Percentiles rank a stretch among this genome's conserved stretches.
Evolutionary conservation across 495 filamentous ascomycete species (phyloP).

Genomic region (Aspergillus nanangensis): DNA sequence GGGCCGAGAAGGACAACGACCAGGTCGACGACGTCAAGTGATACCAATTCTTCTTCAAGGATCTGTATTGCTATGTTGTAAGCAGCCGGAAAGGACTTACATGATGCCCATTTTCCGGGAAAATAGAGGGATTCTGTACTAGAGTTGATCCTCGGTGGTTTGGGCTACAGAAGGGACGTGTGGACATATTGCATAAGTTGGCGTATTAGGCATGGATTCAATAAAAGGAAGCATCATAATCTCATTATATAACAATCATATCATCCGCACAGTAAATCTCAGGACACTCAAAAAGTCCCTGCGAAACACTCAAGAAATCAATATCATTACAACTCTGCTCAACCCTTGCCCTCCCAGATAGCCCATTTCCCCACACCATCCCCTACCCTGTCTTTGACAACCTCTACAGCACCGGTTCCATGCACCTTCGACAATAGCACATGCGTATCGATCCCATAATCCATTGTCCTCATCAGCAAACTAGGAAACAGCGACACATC

Average conservation of each 20-base stretch:
- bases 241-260: too few relatives aligned
- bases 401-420: slow-evolving; percentile 26
- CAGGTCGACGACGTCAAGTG: slow-evolving; percentile 3
- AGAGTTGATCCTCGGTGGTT: slow-evolving; percentile 24
- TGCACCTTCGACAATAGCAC: slow-evolving; percentile 30
- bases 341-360: slow-evolving; percentile 17
- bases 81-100: slow-evolving; percentile 3
- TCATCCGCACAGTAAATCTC: too few relatives aligned
- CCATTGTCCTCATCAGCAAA: slow-evolving; percentile 35
- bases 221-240: background rate
- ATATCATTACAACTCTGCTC: too few relatives aligned
- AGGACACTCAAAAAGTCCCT: too few relatives aligned
- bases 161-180: too few relatives aligned
- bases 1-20: slow-evolving; percentile 34
- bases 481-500: slow-evolving; percentile 24
- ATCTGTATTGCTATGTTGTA: slow-evolving; percentile 1
- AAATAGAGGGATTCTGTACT: slow-evolving; percentile 16
- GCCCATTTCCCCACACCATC: slow-evolving; percentile 37
- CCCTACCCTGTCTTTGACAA: slow-evolving; percentile 39
- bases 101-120: slow-evolving; percentile 28
- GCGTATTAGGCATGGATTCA: slow-evolving; percentile 1
- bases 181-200: slow-evolving; percentile 7
- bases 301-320: too few relatives aligned
- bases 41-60: background rate
- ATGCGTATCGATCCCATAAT: slow-evolving; percentile 40